A percentile compares a stretch with the other conserved stretches of the same genome.
Evolutionary conservation across 768 basidiomycete species (phyloP).

Genomic region (Phaeotremella fagi): DNA sequence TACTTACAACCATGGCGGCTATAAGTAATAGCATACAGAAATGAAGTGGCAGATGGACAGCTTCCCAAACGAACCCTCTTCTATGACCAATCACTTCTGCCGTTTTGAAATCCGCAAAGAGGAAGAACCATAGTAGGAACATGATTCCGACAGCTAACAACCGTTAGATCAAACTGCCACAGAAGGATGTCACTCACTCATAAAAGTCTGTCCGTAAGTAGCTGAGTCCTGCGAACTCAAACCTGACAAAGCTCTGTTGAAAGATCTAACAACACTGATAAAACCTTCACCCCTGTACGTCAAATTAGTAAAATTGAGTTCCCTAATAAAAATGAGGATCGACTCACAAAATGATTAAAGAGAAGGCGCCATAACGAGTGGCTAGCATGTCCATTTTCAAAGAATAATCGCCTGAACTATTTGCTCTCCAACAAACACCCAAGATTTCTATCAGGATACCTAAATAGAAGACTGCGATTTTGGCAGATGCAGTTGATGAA

Average conservation of each 20-base stretch:
- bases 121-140: constrained; percentile 26
- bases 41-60: constrained; percentile 32
- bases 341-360: constrained; percentile 39
- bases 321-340: no score
- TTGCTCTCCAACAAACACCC: constrained; percentile 4
- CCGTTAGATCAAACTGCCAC: background rate
- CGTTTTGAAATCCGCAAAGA: constrained; percentile 21
- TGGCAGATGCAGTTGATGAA: constrained; percentile 5
- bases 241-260: constrained; percentile 30
- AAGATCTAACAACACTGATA: constrained; percentile 26
- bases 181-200: constrained; percentile 5
- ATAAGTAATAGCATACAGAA: constrained; percentile 30
- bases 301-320: no score
- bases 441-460: constrained; percentile 20
- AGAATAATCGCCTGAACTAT: background rate
- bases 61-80: constrained; percentile 23
- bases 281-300: constrained; percentile 35
- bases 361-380: constrained; percentile 33
- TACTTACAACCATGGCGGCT: constrained; percentile 33
- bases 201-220: constrained; percentile 29
- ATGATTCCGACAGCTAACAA: constrained; percentile 27
- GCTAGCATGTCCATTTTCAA: constrained; percentile 12
- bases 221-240: constrained; percentile 13
- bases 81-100: constrained; percentile 5
- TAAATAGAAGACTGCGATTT: constrained; percentile 29